These are phyloP conservation scores for Bromus sterilis DNA, from an alignment of 176 grass and related monocot genomes.

Conservation along the genomic window DNA sequence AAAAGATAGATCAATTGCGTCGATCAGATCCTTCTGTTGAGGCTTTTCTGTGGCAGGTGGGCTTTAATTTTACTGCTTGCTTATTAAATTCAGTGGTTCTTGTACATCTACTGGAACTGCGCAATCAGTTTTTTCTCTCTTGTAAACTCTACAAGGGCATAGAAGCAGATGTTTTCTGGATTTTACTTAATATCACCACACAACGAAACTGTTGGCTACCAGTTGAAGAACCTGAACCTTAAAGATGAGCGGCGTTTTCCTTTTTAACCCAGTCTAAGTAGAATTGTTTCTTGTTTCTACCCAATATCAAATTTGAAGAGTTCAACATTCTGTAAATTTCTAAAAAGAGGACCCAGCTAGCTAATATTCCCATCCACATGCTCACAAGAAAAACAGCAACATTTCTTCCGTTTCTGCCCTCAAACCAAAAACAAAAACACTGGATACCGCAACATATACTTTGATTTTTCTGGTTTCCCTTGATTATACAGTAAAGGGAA, in stretches of 20 bases:
- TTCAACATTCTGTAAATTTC: not conserved
- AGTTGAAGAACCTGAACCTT: not conserved
- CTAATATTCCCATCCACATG: not conserved
- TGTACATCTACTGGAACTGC: not conserved
- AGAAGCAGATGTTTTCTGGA: not conserved
- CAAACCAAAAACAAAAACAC: not conserved
- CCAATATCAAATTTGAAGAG: not conserved
- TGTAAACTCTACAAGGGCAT: not conserved
- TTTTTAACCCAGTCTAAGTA: not conserved
- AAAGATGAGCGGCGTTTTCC: not conserved
- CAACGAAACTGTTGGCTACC: not conserved
- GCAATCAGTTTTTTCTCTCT: not conserved
- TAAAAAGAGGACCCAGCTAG: not conserved
- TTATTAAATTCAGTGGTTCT: not conserved
- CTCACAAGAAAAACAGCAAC: not conserved
- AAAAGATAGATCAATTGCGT: slow-evolving; percentile 63
- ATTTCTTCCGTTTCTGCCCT: not conserved
- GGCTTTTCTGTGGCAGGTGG: slow-evolving; percentile 92
- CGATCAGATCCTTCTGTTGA: slow-evolving; percentile 58
- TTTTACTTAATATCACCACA: not conserved
- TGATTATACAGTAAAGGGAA: not conserved
- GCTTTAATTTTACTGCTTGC: not conserved
- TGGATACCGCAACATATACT: not conserved
- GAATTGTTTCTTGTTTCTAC: not conserved
- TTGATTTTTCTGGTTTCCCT: not conserved